phyloP scores from a whole-genome alignment of 805 yeast genomes.

The Saccharomycopsis malanga region DNA sequence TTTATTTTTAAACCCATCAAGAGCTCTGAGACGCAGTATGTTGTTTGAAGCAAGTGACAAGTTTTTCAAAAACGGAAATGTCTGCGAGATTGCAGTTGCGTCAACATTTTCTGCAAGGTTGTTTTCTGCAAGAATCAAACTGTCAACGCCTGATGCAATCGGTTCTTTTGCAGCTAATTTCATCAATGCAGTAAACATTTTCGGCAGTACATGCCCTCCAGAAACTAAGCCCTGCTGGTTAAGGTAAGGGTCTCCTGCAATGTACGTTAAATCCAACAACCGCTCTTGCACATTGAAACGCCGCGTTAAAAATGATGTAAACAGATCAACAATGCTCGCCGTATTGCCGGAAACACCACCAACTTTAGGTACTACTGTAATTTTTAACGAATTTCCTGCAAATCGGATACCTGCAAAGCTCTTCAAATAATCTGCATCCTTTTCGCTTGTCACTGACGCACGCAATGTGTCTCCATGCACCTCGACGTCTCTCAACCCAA shows the following conservation, averaged over 20 bases:
- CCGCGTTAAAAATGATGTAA: conserved; percentile 52
- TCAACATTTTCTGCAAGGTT: conserved; percentile 46
- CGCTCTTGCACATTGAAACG: conserved; percentile 61
- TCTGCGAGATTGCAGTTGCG: conserved; percentile 43
- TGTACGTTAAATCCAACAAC: conserved; percentile 61
- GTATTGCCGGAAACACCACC: conserved; percentile 18
- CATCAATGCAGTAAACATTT: conserved; percentile 86
- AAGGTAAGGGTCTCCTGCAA: conserved; percentile 58
- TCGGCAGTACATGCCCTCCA: conserved; percentile 54
- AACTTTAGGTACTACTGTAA: conserved; percentile 32
- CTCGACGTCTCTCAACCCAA: conserved; percentile 45
- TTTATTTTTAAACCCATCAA: conserved; percentile 75
- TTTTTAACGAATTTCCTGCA: conserved; percentile 62
- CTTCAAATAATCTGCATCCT: conserved; percentile 52
- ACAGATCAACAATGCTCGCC: conserved; percentile 49
- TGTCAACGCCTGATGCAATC: conserved; percentile 41
- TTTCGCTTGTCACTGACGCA: conserved; percentile 48
- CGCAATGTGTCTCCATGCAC: conserved; percentile 52
- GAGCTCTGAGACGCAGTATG: conserved; percentile 46
- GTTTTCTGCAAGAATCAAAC: conserved; percentile 65
- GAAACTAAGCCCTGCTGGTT: conserved; percentile 57
- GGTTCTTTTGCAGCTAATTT: conserved; percentile 59
- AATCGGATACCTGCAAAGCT: conserved; percentile 73
- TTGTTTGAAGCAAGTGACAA: conserved; percentile 75
- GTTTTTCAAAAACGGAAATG: conserved; percentile 72